phyloP scores from a whole-genome alignment of 768 basidiomycete species.

The Candolleomyces aberdarensis region DNA sequence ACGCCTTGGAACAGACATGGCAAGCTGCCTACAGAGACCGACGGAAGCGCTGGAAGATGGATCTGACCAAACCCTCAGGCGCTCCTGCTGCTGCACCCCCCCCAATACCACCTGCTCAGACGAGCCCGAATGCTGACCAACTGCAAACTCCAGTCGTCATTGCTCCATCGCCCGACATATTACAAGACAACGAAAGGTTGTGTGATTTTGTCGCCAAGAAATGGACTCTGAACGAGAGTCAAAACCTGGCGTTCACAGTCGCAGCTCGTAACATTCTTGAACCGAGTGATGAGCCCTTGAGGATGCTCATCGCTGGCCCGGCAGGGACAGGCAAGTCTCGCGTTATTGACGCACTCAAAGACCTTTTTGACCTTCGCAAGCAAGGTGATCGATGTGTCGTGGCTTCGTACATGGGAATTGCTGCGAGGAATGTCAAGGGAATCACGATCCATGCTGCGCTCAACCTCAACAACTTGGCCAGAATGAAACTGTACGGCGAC shows the following conservation, averaged over 20 bases:
- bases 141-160: too few species aligned
- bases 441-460: not conserved
- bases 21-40: not conserved
- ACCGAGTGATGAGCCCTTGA: not conserved
- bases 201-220: not conserved
- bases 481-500: not conserved
- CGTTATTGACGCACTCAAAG: not conserved
- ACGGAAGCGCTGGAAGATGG: not conserved
- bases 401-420: not conserved
- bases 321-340: not conserved
- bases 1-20: not conserved
- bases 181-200: too few species aligned
- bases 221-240: not conserved
- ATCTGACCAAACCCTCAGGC: not conserved
- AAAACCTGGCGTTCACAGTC: not conserved
- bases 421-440: not conserved
- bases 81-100: not conserved
- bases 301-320: not conserved
- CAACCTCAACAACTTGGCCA: not conserved
- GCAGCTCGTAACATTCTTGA: not conserved
- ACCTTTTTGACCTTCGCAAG: not conserved
- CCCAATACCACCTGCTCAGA: not conserved
- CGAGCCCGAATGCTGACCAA: not conserved
- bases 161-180: too few species aligned
- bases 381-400: not conserved